Evolutionary conservation across 1,284 basidiomycete species (phyloP).

Genomic region (Rhodotorula sp.): DNA sequence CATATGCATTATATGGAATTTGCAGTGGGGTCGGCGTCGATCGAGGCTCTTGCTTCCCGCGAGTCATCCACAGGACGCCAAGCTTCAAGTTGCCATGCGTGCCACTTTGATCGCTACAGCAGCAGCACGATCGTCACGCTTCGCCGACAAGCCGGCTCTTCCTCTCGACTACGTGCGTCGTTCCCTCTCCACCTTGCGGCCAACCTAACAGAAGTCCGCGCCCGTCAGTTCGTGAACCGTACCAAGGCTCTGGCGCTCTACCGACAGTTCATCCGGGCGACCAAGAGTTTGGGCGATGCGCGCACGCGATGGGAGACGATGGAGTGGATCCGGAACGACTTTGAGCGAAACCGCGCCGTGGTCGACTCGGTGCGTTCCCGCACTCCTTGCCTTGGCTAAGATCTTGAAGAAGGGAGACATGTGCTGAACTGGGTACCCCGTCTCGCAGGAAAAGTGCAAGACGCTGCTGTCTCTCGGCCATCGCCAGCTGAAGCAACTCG

Average conservation of each 20-base stretch:
- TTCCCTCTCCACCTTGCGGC: neutral
- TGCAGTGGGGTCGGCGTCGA: too few relatives aligned
- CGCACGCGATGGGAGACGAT: conserved; percentile 34
- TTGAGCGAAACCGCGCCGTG: conserved; percentile 32
- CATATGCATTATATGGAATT: too few relatives aligned
- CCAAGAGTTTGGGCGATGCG: conserved; percentile 25
- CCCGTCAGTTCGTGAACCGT: conserved; percentile 37
- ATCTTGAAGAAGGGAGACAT: neutral
- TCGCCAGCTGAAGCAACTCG: conserved; percentile 40
- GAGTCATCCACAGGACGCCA: neutral
- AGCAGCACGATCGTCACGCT: conserved; percentile 17
- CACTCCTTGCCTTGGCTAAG: too few relatives aligned
- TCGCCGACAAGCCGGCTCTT: conserved; percentile 22
- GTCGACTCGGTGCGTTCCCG: conserved; percentile 25
- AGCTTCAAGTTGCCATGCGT: neutral
- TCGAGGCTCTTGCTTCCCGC: too few relatives aligned
- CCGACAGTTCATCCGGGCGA: conserved; percentile 39
- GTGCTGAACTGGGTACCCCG: too few relatives aligned
- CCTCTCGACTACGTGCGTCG: conserved; percentile 36
- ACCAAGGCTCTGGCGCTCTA: conserved; percentile 34
- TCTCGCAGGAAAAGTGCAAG: conserved; percentile 29
- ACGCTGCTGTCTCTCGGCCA: conserved; percentile 36
- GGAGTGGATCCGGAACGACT: conserved; percentile 32
- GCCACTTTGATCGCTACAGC: neutral
- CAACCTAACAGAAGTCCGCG: neutral